Base-by-base conservation (phyloP, 257 asterid genomes). In the Gardenia jasminoides region DNA sequence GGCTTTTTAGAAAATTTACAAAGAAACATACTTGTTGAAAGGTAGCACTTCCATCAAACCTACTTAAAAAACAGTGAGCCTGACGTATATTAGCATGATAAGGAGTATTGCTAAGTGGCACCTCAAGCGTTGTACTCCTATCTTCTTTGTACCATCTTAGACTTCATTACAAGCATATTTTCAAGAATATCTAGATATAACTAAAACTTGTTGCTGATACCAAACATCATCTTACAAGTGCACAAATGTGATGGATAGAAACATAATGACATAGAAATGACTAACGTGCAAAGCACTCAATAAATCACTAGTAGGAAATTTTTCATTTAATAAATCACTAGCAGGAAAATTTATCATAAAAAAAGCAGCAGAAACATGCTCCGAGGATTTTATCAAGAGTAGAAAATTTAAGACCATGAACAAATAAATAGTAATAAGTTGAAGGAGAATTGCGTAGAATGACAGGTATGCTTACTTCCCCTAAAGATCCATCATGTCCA, bases 381-480 rank as follows among this genome's bases (percentile, higher is more conserved):
- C 61, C 22, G 26, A 72, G n/a, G 1, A 68, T 44, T 68, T 31
- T 43, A 10, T 3, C 33, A 30, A 30, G 46, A 43, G 0, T 10
- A 46, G 1, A 43, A 70, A 41, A 19, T 36, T 22, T 7, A 80
- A 16, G 72, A 61, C 70, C 74, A 69, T 68, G 5, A 67, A 56
- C 26, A n/a, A 28, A 67, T 6, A 58, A 75, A 59, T 48, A 48
- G 70, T 30, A 13, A n/a, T 22, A 59, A 36, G 22, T 31, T 74
- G 68, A 58, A 70, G 33, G 11, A 36, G n/a, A 76, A 71, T 64
- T 33, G 50, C 64, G 62, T 75, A 22, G 59, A 50, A 72, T 74
- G 46, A 81, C 30, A 61, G 43, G 39, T 26, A 71, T 87, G 77
- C 94, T 88, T 90, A 95, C 97, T 83, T 96, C 97, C 52, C 87